Evolutionary conservation across 148 eudicot genomes (phyloP), one percentile per base, ranked within the genome.

Genomic region (Camellia sinensis): DNA sequence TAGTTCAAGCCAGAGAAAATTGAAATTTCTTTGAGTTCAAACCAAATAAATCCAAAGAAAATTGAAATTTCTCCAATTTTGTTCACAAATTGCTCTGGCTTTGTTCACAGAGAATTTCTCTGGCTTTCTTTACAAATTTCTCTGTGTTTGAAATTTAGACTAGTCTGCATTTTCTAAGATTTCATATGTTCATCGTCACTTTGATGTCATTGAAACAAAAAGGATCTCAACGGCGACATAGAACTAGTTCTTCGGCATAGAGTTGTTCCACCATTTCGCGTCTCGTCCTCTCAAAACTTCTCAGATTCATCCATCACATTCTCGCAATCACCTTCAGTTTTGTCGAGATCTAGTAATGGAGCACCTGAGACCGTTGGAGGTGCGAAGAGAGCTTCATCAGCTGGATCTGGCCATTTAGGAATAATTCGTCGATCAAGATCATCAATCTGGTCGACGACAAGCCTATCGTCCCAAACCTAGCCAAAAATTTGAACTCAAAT

Each of bases 351-450:
- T 17, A 80, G 66, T 79, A 88, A 45, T 1, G 92, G 91, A 91
- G 87, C 6, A 78, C 48, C 56, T 91, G 95, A 0, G 97, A 93
- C 6, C 87, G 84, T 67, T 84, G 89, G n/a, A 92, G 91, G 80
- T 92, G 98, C n/a, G 92, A 83, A 19, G 92, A 91, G 71, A 95
- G 93, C 88, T 89, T 93, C 89, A 89, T 87, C 13, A 89, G 89
- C 41, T 89, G 88, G 88, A 89, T 89, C 88, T 89, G 85, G n/a
- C 91, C 91, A 82, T 89, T 89, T n/a, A 85, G 78, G 83, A 89
- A 89, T 43, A 89, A 75, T 82, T 89, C 91, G 52, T 89, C 89
- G 7, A 89, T 89, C 57, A 89, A 79, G 76, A 74, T 79, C 85
- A 86, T 86, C 57, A 77, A 63, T 63, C 78, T 86, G n/a, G 81